Evolutionary conservation across 140 eudicot species (phyloP).

Genomic region (Flaveria floridana): DNA sequence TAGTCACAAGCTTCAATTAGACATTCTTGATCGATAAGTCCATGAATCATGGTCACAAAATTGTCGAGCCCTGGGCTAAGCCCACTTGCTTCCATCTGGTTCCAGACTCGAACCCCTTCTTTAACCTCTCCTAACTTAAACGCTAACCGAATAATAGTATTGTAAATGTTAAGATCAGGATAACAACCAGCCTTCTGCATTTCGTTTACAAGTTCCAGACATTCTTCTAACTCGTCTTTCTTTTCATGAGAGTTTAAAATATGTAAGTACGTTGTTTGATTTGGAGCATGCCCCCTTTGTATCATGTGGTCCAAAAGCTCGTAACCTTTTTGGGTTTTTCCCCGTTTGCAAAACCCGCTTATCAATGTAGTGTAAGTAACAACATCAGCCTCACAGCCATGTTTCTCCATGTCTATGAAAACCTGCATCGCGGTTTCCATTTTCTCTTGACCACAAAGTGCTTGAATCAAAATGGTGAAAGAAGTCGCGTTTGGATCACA

Average conservation of each 20-base stretch:
- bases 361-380: constrained; percentile 70
- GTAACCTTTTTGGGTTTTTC: constrained; percentile 60
- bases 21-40: constrained; percentile 59
- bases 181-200: constrained; percentile 62
- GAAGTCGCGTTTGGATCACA: constrained; percentile 77
- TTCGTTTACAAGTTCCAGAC: constrained; percentile 67
- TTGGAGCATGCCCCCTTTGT: constrained; percentile 63
- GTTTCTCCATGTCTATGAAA: constrained; percentile 59
- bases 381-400: constrained; percentile 72
- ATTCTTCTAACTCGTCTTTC: constrained; percentile 85
- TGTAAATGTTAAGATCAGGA: constrained; percentile 63
- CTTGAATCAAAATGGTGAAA: constrained; percentile 72
- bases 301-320: constrained; percentile 71
- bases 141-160: constrained; percentile 60
- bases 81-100: constrained; percentile 57
- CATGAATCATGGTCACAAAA: constrained; percentile 68
- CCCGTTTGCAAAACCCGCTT: constrained; percentile 80
- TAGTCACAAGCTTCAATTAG: constrained; percentile 68
- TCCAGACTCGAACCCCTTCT: constrained; percentile 66
- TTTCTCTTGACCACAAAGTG: constrained; percentile 70
- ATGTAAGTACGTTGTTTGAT: constrained; percentile 63
- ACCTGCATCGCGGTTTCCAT: constrained; percentile 79
- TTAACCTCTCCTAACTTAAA: constrained; percentile 76
- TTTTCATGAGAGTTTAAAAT: constrained; percentile 78
- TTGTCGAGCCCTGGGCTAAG: constrained; percentile 66